Evolutionary conservation across 768 basidiomycete genomes (phyloP).

Genomic region (Rhizopogon roseolus): DNA sequence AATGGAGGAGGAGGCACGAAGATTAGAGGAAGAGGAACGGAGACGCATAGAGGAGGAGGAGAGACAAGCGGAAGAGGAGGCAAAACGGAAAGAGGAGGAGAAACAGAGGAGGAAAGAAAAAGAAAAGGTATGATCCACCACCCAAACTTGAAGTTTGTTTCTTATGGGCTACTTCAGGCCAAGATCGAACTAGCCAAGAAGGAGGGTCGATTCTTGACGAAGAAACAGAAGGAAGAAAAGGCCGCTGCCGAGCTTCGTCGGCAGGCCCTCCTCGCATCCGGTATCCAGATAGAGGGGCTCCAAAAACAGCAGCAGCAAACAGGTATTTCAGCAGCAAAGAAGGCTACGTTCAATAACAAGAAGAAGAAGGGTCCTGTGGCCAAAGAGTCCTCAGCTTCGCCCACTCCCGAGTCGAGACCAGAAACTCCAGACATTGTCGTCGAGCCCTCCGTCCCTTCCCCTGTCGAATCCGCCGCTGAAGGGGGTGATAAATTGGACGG

Average conservation of each 20-base stretch:
- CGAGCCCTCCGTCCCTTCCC: slow-evolving; percentile 19
- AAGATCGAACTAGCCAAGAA: slow-evolving; percentile 90
- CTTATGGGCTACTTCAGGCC: slow-evolving; percentile 41
- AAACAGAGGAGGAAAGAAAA: slow-evolving; percentile 83
- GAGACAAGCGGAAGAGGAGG: slow-evolving; percentile 71
- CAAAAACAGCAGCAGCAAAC: slow-evolving; percentile 41
- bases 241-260: slow-evolving; percentile 87
- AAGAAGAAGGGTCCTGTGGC: slow-evolving; percentile 66
- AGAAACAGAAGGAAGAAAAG: slow-evolving; percentile 93
- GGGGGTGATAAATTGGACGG: slow-evolving; percentile 17
- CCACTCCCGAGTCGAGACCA: slow-evolving; percentile 51
- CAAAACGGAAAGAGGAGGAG: slow-evolving; percentile 71
- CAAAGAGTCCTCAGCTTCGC: slow-evolving; percentile 42
- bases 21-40: slow-evolving; percentile 71
- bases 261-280: slow-evolving; percentile 85
- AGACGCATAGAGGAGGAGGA: slow-evolving; percentile 89
- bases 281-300: slow-evolving; percentile 86
- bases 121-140: slow-evolving; percentile 56
- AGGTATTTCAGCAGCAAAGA: slow-evolving; percentile 48
- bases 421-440: slow-evolving; percentile 30
- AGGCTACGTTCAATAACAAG: slow-evolving; percentile 76
- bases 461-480: slow-evolving; percentile 35
- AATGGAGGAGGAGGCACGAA: slow-evolving; percentile 78
- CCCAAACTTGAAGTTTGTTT: neutral
- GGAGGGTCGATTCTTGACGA: slow-evolving; percentile 92